Percentiles rank a stretch among this genome's conserved stretches.
Evolutionary conservation across 2,329 filamentous ascomycete species (phyloP).

Genomic region (Cercospora sp.): DNA sequence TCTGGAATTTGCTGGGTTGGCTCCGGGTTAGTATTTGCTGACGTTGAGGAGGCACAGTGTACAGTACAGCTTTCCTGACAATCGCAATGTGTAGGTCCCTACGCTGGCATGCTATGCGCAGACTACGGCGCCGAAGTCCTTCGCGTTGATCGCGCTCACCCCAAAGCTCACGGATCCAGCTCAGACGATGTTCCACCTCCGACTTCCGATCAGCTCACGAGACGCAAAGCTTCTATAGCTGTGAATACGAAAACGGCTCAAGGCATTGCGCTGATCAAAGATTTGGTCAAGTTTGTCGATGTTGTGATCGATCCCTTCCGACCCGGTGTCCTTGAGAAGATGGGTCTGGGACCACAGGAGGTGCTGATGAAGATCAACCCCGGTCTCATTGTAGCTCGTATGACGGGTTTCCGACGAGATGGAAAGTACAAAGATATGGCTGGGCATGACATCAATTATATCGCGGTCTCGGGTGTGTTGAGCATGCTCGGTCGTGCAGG

Average conservation of each 20-base stretch:
- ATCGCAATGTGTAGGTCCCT: conserved; percentile 62
- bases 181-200: conserved; percentile 38
- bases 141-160: conserved; percentile 70
- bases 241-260: conserved; percentile 71
- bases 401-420: conserved; percentile 87
- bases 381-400: conserved; percentile 74
- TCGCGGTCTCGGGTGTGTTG: conserved; percentile 80
- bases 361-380: conserved; percentile 68
- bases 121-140: conserved; percentile 87
- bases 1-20: conserved; percentile 65
- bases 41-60: not conserved
- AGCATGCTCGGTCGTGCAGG: conserved; percentile 69
- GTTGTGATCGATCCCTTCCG: conserved; percentile 92
- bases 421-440: conserved; percentile 86
- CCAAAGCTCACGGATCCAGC: conserved; percentile 40
- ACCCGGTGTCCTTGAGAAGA: conserved; percentile 82
- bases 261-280: conserved; percentile 66
- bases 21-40: conserved; percentile 43
- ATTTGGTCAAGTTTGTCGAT: conserved; percentile 65
- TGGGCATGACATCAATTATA: conserved; percentile 95
- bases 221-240: conserved; percentile 76
- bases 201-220: conserved; percentile 71
- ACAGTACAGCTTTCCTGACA: not conserved
- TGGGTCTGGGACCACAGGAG: conserved; percentile 70
- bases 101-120: conserved; percentile 82